Percentiles rank a stretch among this genome's conserved stretches.
These are phyloP conservation scores for Saitozyma podzolica DNA, from an alignment of 768 basidiomycete genomes.

Conservation along the genomic window DNA sequence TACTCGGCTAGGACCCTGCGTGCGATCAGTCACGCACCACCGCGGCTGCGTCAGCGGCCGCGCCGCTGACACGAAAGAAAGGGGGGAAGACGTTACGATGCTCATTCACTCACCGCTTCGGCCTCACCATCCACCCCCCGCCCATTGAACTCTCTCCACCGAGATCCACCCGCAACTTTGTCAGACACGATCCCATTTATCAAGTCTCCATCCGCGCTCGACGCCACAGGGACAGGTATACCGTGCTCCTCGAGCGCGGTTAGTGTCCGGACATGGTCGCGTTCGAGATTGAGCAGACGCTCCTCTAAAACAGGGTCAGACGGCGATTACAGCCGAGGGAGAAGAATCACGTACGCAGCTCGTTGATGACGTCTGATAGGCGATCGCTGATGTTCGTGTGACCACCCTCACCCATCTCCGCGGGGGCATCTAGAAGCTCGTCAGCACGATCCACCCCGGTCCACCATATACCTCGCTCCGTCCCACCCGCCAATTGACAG, in stretches of 20 bases:
- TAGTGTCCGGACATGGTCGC: constrained; percentile 34
- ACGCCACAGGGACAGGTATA: constrained; percentile 21
- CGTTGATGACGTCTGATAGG: constrained; percentile 39
- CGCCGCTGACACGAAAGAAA: neutral
- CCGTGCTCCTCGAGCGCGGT: constrained; percentile 33
- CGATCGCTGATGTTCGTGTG: constrained; percentile 16
- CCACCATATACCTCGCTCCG: neutral
- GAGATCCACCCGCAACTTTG: constrained; percentile 11
- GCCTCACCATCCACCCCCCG: constrained; percentile 25
- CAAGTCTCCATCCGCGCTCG: constrained; percentile 30
- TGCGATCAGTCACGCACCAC: constrained; percentile 5
- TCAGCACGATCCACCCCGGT: neutral
- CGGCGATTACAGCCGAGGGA: neutral
- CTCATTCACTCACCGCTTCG: constrained; percentile 26
- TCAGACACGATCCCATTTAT: constrained; percentile 19
- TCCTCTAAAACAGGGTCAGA: constrained; percentile 30
- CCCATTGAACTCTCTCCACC: constrained; percentile 22
- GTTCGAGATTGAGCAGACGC: constrained; percentile 44
- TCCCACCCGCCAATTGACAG: neutral
- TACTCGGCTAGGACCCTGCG: constrained; percentile 9
- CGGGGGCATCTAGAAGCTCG: constrained; percentile 5
- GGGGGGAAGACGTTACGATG: neutral
- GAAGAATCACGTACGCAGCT: constrained; percentile 33
- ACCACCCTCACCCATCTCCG: neutral
- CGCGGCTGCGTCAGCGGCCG: neutral